phyloP scores from a whole-genome alignment of 768 basidiomycete genomes.

The Xanthoconium purpureum region DNA sequence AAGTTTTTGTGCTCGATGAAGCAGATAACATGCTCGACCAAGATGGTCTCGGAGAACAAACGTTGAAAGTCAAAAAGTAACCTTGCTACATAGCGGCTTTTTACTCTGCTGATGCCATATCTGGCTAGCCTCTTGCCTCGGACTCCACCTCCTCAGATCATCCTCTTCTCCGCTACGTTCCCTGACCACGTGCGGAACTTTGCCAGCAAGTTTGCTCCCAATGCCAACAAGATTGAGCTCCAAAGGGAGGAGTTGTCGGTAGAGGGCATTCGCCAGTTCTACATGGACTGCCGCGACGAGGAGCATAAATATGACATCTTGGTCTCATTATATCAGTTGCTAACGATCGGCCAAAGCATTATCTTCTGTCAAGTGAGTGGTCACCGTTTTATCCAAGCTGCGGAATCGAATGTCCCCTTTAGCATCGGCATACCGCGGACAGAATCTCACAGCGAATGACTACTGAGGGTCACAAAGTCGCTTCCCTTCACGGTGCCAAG shows the following conservation, averaged over 20 bases:
- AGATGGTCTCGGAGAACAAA: conserved; percentile 92
- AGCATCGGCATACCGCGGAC: conserved; percentile 93
- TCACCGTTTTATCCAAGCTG: not conserved
- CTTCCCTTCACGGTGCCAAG: conserved; percentile 93
- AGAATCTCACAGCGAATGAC: conserved; percentile 88
- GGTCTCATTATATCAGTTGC: conserved; percentile 80
- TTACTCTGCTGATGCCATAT: conserved; percentile 11
- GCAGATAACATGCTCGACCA: conserved; percentile 99
- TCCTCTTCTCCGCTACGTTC: conserved; percentile 98
- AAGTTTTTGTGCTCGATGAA: conserved; percentile 95
- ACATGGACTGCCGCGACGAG: conserved; percentile 92
- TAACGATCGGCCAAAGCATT: conserved; percentile 97
- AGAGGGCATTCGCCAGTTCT: conserved; percentile 94
- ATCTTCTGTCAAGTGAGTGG: conserved; percentile 85
- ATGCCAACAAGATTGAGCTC: conserved; percentile 94
- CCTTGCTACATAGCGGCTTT: conserved; percentile 18
- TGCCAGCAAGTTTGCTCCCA: conserved; percentile 89
- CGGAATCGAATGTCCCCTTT: conserved; percentile 1
- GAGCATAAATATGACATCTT: conserved; percentile 95
- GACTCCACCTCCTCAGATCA: conserved; percentile 65
- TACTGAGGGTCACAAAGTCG: conserved; percentile 92
- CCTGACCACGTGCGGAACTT: conserved; percentile 90
- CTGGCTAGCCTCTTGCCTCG: conserved; percentile 54
- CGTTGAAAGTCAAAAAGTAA: conserved; percentile 89
- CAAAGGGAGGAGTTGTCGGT: conserved; percentile 92